Evolutionary conservation across 2,329 filamentous ascomycete species (phyloP).

Genomic region (Sclerotinia subarctica): DNA sequence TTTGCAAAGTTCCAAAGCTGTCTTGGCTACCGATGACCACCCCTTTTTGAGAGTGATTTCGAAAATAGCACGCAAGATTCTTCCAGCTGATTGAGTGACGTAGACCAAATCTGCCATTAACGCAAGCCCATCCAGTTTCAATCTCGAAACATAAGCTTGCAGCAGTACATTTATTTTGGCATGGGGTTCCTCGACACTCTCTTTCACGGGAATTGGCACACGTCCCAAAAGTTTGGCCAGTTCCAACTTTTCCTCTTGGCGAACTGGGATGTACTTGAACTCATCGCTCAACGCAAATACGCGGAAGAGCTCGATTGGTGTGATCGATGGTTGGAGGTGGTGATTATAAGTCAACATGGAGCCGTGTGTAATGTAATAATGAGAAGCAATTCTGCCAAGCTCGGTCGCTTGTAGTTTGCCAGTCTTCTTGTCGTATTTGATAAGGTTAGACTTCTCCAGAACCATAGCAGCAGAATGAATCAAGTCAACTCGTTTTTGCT

Average conservation of each 20-base stretch:
- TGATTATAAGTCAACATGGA: constrained; percentile 98
- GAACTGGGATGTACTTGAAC: constrained; percentile 98
- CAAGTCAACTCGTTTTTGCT: constrained; percentile 96
- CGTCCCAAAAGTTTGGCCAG: constrained; percentile 84
- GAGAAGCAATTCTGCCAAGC: constrained; percentile 89
- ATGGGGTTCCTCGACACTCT: constrained; percentile 93
- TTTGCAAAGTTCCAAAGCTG: constrained; percentile 91
- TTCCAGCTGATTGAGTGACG: constrained; percentile 94
- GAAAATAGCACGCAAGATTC: constrained; percentile 92
- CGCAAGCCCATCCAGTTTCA: constrained; percentile 89
- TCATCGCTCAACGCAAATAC: constrained; percentile 95
- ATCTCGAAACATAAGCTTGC: constrained; percentile 92
- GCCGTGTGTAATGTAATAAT: constrained; percentile 96
- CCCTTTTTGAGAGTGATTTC: constrained; percentile 97
- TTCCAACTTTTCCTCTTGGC: constrained; percentile 96
- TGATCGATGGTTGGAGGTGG: constrained; percentile 88
- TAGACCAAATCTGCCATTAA: constrained; percentile 99
- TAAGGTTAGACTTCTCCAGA: constrained; percentile 79
- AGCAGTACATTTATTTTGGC: constrained; percentile 97
- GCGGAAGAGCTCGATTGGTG: constrained; percentile 92
- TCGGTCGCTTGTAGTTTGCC: constrained; percentile 89
- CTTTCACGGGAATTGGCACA: constrained; percentile 95
- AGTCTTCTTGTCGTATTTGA: constrained; percentile 94
- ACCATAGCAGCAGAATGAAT: constrained; percentile 89
- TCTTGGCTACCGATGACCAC: constrained; percentile 90